Evolutionary conservation across 2,329 filamentous ascomycete genomes (phyloP).

Genomic region (Paramyrothecium sp.): DNA sequence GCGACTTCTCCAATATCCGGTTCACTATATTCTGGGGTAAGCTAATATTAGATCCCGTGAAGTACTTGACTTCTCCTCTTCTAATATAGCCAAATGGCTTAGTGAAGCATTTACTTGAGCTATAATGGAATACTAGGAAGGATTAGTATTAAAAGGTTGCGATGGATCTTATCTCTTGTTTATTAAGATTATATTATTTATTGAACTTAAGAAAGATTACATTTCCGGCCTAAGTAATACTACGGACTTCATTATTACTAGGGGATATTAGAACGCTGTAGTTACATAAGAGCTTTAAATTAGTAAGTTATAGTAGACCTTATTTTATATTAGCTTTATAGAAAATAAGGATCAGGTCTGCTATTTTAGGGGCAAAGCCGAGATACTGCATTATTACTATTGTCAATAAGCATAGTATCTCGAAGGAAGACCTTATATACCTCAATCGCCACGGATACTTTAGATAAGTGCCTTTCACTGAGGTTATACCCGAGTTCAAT

Average conservation of each 20-base stretch:
- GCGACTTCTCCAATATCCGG: conserved; percentile 33
- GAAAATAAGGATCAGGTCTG: conserved; percentile 57
- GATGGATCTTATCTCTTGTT: conserved; percentile 28
- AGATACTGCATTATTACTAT: conserved; percentile 16
- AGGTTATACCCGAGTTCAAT: conserved; percentile 11
- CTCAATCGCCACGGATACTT: conserved; percentile 46
- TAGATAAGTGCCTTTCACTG: conserved; percentile 27
- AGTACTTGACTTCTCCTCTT: conserved; percentile 4
- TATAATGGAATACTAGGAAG: conserved; percentile 4
- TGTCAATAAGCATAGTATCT: conserved; percentile 45
- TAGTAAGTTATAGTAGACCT: conserved; percentile 63
- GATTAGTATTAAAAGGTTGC: conserved; percentile 2
- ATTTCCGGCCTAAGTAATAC: conserved; percentile 60
- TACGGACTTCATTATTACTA: conserved; percentile 74
- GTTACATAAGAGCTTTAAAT: conserved; percentile 51
- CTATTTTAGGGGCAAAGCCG: conserved; percentile 44
- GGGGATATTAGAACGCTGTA: conserved; percentile 62
- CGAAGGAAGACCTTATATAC: conserved; percentile 33
- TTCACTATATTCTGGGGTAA: conserved; percentile 29
- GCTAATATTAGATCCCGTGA: conserved; percentile 1
- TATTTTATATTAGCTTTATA: conserved; percentile 72
- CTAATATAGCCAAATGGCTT: conserved; percentile 2
- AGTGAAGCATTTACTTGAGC: conserved; percentile 4
- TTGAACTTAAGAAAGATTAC: conserved; percentile 36
- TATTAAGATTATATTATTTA: conserved; percentile 73